Evolutionary conservation across 257 asterid species (phyloP).

Genomic region (Parsonsia alboflavescens): DNA sequence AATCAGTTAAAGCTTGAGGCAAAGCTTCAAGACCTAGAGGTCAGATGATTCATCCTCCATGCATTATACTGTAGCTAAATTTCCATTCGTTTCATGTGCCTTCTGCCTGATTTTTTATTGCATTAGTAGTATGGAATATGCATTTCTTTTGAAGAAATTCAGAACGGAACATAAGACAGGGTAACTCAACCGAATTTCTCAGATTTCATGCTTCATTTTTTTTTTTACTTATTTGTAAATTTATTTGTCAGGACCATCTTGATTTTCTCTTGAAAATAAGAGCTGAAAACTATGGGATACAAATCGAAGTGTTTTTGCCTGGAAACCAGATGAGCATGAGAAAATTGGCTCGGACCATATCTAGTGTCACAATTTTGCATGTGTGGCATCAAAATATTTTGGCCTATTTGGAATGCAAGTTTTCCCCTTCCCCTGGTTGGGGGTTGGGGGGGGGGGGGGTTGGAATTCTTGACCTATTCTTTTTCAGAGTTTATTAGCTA

Average conservation of each 20-base stretch:
- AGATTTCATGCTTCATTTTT: neutral
- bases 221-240: neutral
- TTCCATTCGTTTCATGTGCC: neutral
- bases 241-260: neutral
- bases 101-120: neutral
- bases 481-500: neutral
- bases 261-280: too few relatives aligned
- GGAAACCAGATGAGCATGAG: neutral
- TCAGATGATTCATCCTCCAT: constrained; percentile 18
- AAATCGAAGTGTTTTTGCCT: neutral
- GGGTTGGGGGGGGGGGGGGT: too few relatives aligned
- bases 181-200: neutral
- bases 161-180: too few relatives aligned
- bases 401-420: too few relatives aligned
- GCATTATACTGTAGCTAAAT: neutral
- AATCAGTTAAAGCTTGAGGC: constrained; percentile 81
- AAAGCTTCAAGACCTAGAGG: constrained; percentile 88
- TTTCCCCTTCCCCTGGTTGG: too few relatives aligned
- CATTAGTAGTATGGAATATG: neutral
- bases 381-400: too few relatives aligned
- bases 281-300: neutral
- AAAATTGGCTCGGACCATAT: too few relatives aligned
- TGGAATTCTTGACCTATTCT: too few relatives aligned
- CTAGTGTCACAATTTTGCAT: too few relatives aligned
- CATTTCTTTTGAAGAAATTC: neutral